phyloP scores from a whole-genome alignment of 2,329 filamentous ascomycete species.

The Aspergillus pseudonomiae region DNA sequence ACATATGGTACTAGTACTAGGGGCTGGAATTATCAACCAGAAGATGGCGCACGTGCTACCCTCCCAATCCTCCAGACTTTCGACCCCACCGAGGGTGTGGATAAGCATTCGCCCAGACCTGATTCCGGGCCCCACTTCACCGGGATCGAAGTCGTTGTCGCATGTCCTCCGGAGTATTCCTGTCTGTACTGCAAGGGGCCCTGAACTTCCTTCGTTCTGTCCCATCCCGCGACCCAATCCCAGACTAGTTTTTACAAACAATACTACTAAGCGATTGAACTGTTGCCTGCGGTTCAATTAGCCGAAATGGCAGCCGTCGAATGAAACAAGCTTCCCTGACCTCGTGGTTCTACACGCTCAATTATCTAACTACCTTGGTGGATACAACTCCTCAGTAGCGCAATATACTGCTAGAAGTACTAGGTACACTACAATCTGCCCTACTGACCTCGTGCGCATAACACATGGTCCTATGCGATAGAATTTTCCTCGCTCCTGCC shows the following conservation, averaged over 20 bases:
- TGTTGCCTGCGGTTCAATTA: neutral
- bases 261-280: neutral
- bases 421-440: neutral
- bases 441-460: neutral
- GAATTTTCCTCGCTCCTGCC: neutral
- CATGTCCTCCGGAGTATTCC: neutral
- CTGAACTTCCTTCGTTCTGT: neutral
- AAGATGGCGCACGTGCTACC: constrained; percentile 5
- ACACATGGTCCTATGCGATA: constrained; percentile 8
- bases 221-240: neutral
- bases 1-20: neutral
- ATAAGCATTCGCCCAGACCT: constrained; percentile 10
- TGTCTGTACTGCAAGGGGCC: neutral
- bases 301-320: constrained; percentile 9
- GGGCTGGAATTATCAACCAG: neutral
- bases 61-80: neutral
- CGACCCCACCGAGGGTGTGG: neutral
- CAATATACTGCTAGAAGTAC: neutral
- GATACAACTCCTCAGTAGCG: constrained; percentile 4
- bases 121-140: neutral
- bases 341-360: constrained; percentile 13
- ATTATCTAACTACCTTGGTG: neutral
- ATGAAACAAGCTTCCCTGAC: constrained; percentile 12
- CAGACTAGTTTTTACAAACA: neutral
- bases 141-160: neutral